A percentile compares a stretch with the other conserved stretches of the same genome.
phyloP scores from a whole-genome alignment of 2,329 filamentous ascomycete species.

The Thielaviopsis musarum region DNA sequence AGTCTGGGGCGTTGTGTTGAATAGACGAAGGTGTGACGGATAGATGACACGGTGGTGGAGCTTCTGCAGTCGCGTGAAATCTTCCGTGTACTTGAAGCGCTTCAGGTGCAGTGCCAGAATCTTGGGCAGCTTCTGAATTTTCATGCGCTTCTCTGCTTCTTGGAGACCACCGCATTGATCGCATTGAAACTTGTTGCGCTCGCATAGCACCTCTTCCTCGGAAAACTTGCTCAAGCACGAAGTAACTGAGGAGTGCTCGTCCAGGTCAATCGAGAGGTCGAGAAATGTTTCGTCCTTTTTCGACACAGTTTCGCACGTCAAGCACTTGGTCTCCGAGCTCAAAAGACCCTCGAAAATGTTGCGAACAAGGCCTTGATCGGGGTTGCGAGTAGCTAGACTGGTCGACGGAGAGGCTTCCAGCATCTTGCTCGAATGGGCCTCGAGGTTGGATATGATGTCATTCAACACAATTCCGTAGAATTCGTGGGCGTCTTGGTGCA shows the following conservation, averaged over 20 bases:
- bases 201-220: conserved; percentile 94
- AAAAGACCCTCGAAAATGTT: conserved; percentile 90
- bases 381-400: conserved; percentile 26
- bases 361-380: conserved; percentile 64
- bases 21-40: conserved; percentile 87
- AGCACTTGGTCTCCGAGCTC: conserved; percentile 88
- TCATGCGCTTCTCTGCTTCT: conserved; percentile 98
- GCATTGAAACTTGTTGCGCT: conserved; percentile 97
- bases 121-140: conserved; percentile 85
- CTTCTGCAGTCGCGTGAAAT: conserved; percentile 84
- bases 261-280: conserved; percentile 87
- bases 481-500: conserved; percentile 97
- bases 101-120: conserved; percentile 88
- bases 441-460: conserved; percentile 85
- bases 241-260: conserved; percentile 89
- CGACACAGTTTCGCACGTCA: conserved; percentile 91
- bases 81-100: conserved; percentile 96
- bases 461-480: conserved; percentile 93
- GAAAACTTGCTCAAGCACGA: conserved; percentile 93
- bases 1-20: conserved; percentile 93
- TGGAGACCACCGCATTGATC: conserved; percentile 92
- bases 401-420: conserved; percentile 34
- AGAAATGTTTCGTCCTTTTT: conserved; percentile 92
- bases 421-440: conserved; percentile 46
- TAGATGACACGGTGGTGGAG: conserved; percentile 95